Evolutionary conservation across 768 basidiomycete genomes (phyloP).

Genomic region (Kwoniella sp.): DNA sequence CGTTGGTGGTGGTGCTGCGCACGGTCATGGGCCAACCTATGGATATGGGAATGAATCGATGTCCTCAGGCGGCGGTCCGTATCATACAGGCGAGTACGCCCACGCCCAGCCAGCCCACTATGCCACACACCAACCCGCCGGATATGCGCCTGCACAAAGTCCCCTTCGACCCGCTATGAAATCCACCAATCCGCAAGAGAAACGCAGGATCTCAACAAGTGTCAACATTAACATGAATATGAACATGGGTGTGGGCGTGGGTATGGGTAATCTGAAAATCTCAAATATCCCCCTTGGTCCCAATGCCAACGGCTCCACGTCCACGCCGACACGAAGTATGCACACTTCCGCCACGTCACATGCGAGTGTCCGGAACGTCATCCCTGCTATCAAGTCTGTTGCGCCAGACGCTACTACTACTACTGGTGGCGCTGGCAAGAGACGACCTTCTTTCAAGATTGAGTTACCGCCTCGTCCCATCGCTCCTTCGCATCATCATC

Average conservation of each 20-base stretch:
- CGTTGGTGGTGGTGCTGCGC: no score
- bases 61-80: background rate
- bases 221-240: background rate
- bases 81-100: constrained; percentile 1
- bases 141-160: background rate
- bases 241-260: no score
- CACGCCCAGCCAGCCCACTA: background rate
- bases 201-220: constrained; percentile 5
- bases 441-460: constrained; percentile 30
- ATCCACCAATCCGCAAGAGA: constrained; percentile 11
- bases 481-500: background rate
- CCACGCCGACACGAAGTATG: no score
- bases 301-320: background rate
- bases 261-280: constrained; percentile 15
- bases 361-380: background rate
- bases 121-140: no score
- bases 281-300: constrained; percentile 24
- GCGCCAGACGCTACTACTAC: background rate
- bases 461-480: constrained; percentile 24
- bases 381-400: background rate
- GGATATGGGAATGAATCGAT: background rate
- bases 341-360: background rate
- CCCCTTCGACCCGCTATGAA: constrained; percentile 13
- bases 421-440: background rate
- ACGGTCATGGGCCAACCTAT: background rate